phyloP scores from a whole-genome alignment of 2,329 filamentous ascomycete species.

The Emericellopsis cladophorae region DNA sequence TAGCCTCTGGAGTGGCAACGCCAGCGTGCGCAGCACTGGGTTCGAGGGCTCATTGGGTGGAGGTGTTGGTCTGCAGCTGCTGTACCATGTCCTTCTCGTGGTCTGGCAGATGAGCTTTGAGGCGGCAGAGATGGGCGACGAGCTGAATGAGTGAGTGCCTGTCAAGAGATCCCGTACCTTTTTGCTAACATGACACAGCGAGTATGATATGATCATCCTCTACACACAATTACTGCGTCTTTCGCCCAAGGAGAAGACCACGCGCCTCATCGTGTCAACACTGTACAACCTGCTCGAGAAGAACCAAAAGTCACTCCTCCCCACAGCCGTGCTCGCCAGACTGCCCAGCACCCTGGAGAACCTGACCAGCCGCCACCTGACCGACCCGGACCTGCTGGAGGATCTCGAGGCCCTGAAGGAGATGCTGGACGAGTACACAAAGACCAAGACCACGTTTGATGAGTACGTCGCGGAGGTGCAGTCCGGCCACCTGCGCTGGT shows the following conservation, averaged over 20 bases:
- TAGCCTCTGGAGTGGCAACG: constrained; percentile 47
- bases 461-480: constrained; percentile 82
- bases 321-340: constrained; percentile 74
- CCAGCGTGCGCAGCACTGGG: constrained; percentile 42
- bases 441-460: constrained; percentile 67
- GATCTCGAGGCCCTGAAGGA: constrained; percentile 49
- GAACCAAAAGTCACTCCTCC: constrained; percentile 63
- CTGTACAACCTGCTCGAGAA: constrained; percentile 70
- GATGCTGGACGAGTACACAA: constrained; percentile 53
- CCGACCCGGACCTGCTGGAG: constrained; percentile 51
- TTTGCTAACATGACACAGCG: constrained; percentile 38
- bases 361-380: constrained; percentile 46
- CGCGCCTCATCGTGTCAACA: constrained; percentile 77
- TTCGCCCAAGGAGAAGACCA: constrained; percentile 97
- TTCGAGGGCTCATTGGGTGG: constrained; percentile 56
- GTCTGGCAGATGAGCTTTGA: constrained; percentile 98
- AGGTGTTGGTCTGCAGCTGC: constrained; percentile 78
- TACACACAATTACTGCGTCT: constrained; percentile 87
- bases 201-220: constrained; percentile 82
- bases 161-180: background rate
- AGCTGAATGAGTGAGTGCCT: constrained; percentile 68
- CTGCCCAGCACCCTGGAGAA: constrained; percentile 58
- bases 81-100: constrained; percentile 88
- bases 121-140: constrained; percentile 56
- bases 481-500: constrained; percentile 83